phyloP scores from a whole-genome alignment of 495 filamentous ascomycete species.

The Trichoderma gamsii region DNA sequence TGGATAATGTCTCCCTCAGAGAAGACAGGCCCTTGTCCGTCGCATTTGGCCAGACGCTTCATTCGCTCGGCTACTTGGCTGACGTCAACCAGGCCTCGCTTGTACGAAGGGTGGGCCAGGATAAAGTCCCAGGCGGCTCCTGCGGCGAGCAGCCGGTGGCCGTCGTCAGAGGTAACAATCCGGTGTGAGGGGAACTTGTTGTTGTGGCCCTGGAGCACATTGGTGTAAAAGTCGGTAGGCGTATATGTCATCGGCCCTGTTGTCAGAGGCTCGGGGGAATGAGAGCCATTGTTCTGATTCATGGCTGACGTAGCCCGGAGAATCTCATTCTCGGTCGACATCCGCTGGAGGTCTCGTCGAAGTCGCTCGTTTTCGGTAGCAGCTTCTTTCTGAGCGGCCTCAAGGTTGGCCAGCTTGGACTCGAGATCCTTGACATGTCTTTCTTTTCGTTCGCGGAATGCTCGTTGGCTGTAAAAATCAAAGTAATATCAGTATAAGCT shows the following conservation, averaged over 20 bases:
- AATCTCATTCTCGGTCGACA: slow-evolving; percentile 87
- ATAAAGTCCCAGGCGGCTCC: slow-evolving; percentile 89
- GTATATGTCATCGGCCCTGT: slow-evolving; percentile 70
- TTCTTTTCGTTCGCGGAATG: slow-evolving; percentile 95
- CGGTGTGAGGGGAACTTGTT: slow-evolving; percentile 62
- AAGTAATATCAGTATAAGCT: neutral
- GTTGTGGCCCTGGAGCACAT: slow-evolving; percentile 47
- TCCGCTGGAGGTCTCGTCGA: slow-evolving; percentile 71
- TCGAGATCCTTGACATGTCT: slow-evolving; percentile 89
- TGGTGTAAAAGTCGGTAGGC: slow-evolving; percentile 63
- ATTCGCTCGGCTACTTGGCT: slow-evolving; percentile 68
- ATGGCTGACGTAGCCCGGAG: slow-evolving; percentile 63
- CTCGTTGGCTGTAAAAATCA: slow-evolving; percentile 65
- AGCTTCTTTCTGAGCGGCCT: slow-evolving; percentile 44
- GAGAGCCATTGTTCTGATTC: slow-evolving; percentile 22
- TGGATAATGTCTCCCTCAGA: slow-evolving; percentile 65
- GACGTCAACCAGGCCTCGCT: slow-evolving; percentile 78
- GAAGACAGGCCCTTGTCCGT: slow-evolving; percentile 88
- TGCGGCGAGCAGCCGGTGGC: slow-evolving; percentile 72
- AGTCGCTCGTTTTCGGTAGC: slow-evolving; percentile 68
- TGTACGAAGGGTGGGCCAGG: slow-evolving; percentile 72
- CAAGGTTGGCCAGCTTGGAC: slow-evolving; percentile 69
- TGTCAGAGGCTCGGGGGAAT: slow-evolving; percentile 30
- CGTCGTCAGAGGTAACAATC: slow-evolving; percentile 59
- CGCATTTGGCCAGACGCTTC: slow-evolving; percentile 72